Evolutionary conservation across 2,329 filamentous ascomycete species (phyloP).

Genomic region (Scedosporium apiospermum): DNA sequence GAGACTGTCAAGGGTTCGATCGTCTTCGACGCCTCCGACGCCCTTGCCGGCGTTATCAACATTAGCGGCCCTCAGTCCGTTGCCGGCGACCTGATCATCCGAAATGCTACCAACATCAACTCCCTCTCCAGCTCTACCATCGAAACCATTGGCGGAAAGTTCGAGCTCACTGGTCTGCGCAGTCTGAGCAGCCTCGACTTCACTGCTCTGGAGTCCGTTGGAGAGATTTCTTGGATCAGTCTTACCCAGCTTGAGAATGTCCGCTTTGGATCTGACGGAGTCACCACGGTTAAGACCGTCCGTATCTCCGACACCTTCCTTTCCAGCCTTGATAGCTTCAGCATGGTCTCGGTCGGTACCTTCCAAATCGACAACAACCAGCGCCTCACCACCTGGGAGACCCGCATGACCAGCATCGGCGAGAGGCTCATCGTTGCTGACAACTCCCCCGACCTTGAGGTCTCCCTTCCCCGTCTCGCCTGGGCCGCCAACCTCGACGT

Average conservation of each 20-base stretch:
- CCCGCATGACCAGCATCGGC: slow-evolving; percentile 69
- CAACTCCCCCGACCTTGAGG: slow-evolving; percentile 64
- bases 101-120: slow-evolving; percentile 50
- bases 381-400: slow-evolving; percentile 65
- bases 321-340: slow-evolving; percentile 68
- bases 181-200: slow-evolving; percentile 60
- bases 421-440: slow-evolving; percentile 62
- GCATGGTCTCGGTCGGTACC: slow-evolving; percentile 59
- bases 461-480: slow-evolving; percentile 70
- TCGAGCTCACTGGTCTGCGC: slow-evolving; percentile 60
- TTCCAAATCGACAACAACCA: slow-evolving; percentile 89
- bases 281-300: slow-evolving; percentile 60
- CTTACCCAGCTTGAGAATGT: slow-evolving; percentile 50
- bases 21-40: slow-evolving; percentile 26
- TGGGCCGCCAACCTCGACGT: slow-evolving; percentile 44
- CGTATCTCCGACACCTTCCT: slow-evolving; percentile 81
- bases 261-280: slow-evolving; percentile 39
- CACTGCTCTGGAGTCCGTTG: slow-evolving; percentile 53
- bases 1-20: slow-evolving; percentile 49
- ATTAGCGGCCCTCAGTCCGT: slow-evolving; percentile 52
- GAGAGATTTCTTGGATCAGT: slow-evolving; percentile 60
- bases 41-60: slow-evolving; percentile 40
- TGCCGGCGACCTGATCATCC: slow-evolving; percentile 45
- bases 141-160: slow-evolving; percentile 55
- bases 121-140: slow-evolving; percentile 54